Evolutionary conservation across 108 stramenopile genomes (phyloP).

Genomic region (Cyclostephanos tholiformis): DNA sequence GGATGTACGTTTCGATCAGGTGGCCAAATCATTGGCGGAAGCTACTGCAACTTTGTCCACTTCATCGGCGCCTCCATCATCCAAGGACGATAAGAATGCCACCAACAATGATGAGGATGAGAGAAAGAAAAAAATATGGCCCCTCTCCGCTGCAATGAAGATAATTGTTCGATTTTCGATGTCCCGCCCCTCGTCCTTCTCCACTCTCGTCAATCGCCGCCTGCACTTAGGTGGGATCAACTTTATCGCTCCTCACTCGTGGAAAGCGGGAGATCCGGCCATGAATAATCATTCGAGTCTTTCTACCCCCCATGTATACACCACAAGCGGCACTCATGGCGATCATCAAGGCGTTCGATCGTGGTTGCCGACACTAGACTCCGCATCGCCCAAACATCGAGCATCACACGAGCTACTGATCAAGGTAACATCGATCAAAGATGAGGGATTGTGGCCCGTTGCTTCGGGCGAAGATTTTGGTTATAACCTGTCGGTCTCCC

Average conservation of each 20-base stretch:
- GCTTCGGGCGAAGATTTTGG: slow-evolving; percentile 85
- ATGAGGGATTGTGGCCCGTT: slow-evolving; percentile 62
- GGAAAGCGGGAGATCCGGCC: slow-evolving; percentile 38
- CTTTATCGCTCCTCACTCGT: slow-evolving; percentile 31
- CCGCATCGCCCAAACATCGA: slow-evolving; percentile 71
- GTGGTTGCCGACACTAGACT: slow-evolving; percentile 85
- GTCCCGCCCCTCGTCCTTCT: background rate
- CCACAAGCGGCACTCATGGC: slow-evolving; percentile 70
- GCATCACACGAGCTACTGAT: slow-evolving; percentile 68
- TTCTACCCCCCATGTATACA: slow-evolving; percentile 75
- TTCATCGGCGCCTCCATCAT: background rate
- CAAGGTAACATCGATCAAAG: slow-evolving; percentile 59
- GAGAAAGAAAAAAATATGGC: slow-evolving; percentile 2
- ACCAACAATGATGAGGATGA: background rate
- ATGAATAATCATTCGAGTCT: slow-evolving; percentile 49
- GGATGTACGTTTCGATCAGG: slow-evolving; percentile 32
- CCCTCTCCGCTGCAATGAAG: slow-evolving; percentile 38
- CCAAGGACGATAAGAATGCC: background rate
- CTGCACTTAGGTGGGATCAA: slow-evolving; percentile 51
- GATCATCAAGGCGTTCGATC: slow-evolving; percentile 84
- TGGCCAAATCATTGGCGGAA: slow-evolving; percentile 37
- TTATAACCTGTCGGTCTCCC: slow-evolving; percentile 53
- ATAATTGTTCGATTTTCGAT: slow-evolving; percentile 49
- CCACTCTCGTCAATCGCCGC: slow-evolving; percentile 13
- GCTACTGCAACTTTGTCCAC: slow-evolving; percentile 7